A percentile compares a stretch with the other conserved stretches of the same genome.
These are phyloP conservation scores for Blastocladiella emersonii DNA, from an alignment of 371 early-diverging fungal species.

Conservation along the genomic window DNA sequence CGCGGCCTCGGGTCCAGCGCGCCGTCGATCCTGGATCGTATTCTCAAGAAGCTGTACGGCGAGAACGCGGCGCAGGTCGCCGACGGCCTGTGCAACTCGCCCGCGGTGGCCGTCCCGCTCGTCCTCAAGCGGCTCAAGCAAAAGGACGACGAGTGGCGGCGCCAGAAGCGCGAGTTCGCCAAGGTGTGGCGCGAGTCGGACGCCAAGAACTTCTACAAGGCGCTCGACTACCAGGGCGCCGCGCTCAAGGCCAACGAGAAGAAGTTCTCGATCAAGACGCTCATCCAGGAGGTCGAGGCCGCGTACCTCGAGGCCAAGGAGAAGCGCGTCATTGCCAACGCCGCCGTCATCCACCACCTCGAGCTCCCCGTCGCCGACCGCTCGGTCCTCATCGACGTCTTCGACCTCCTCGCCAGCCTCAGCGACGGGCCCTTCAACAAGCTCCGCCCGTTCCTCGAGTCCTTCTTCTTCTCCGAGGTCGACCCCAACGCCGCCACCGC, in stretches of 20 bases:
- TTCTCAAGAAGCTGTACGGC: slow-evolving; percentile 89
- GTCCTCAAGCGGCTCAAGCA: slow-evolving; percentile 91
- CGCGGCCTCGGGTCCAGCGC: slow-evolving; percentile 47
- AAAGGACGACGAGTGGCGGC: slow-evolving; percentile 95
- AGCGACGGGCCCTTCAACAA: background rate
- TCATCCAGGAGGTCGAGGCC: slow-evolving; percentile 70
- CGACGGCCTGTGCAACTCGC: slow-evolving; percentile 81
- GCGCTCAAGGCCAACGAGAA: slow-evolving; percentile 81
- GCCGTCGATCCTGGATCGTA: slow-evolving; percentile 54
- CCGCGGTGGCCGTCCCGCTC: slow-evolving; percentile 85
- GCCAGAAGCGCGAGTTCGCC: slow-evolving; percentile 64
- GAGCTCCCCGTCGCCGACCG: slow-evolving; percentile 6
- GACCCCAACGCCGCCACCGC: background rate
- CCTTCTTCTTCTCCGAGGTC: background rate
- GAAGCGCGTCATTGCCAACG: slow-evolving; percentile 8
- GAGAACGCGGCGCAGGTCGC: slow-evolving; percentile 76
- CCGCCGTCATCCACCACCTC: slow-evolving; percentile 7
- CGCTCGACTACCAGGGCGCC: slow-evolving; percentile 88
- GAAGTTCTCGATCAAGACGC: slow-evolving; percentile 60
- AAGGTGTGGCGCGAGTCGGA: slow-evolving; percentile 94
- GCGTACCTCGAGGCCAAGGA: slow-evolving; percentile 14
- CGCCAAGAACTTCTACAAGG: slow-evolving; percentile 86
- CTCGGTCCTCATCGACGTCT: background rate
- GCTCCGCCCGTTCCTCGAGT: background rate
- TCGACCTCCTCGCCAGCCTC: background rate